These are phyloP conservation scores for Wickerhamiella alocasiicola DNA, from an alignment of 805 yeast genomes.

Conservation along the genomic window DNA sequence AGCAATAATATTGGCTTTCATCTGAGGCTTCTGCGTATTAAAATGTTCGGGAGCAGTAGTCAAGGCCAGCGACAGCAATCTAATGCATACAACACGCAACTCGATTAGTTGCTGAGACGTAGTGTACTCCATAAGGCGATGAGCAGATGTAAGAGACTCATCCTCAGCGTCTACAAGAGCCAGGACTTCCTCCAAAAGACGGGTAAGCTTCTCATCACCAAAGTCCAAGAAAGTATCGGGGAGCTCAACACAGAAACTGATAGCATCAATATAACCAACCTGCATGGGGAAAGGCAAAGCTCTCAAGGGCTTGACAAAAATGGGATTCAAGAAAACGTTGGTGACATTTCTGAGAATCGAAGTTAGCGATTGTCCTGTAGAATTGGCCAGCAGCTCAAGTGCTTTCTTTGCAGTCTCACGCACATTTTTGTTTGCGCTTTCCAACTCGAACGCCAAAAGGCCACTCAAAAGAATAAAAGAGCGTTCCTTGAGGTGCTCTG, in stretches of 20 bases:
- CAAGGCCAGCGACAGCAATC: slow-evolving; percentile 66
- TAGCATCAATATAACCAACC: slow-evolving; percentile 94
- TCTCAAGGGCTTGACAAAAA: slow-evolving; percentile 90
- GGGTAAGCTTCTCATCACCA: slow-evolving; percentile 66
- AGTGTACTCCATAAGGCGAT: slow-evolving; percentile 70
- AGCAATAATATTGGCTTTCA: slow-evolving; percentile 74
- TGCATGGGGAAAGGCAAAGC: slow-evolving; percentile 98
- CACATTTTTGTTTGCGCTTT: slow-evolving; percentile 74
- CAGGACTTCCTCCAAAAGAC: slow-evolving; percentile 78
- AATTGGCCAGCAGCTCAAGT: slow-evolving; percentile 51
- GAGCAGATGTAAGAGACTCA: slow-evolving; percentile 81
- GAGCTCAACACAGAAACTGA: slow-evolving; percentile 75
- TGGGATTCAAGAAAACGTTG: slow-evolving; percentile 73
- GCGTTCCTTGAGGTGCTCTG: slow-evolving; percentile 52
- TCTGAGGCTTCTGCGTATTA: slow-evolving; percentile 43
- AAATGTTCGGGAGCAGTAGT: slow-evolving; percentile 68
- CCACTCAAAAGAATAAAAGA: slow-evolving; percentile 73
- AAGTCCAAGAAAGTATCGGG: slow-evolving; percentile 73
- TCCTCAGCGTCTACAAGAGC: slow-evolving; percentile 97
- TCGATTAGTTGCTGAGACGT: slow-evolving; percentile 82
- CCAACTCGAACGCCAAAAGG: slow-evolving; percentile 83
- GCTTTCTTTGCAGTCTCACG: slow-evolving; percentile 71
- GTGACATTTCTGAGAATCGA: slow-evolving; percentile 74
- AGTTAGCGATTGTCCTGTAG: slow-evolving; percentile 56
- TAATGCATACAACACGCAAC: slow-evolving; percentile 80